Conservation (phyloP, 2,329 filamentous ascomycete species). For the Coccinonectria pachysandricola region DNA sequence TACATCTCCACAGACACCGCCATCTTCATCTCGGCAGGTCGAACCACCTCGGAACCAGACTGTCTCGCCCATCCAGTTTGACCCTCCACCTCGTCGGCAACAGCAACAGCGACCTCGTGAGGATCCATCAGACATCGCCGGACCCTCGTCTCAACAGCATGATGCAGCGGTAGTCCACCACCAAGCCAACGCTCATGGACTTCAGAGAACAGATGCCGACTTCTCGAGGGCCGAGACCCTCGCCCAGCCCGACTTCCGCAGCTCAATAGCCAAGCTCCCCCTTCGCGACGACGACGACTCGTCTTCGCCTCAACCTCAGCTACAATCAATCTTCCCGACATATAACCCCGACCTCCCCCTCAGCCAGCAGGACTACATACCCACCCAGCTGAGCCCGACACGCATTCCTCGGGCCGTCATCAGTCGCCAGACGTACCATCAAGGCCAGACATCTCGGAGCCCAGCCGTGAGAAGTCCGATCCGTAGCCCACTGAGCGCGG, state of each 20-base stretch:
- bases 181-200: conserved; percentile 31
- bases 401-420: conserved; percentile 55
- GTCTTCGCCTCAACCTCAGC: conserved; percentile 22
- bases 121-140: conserved; percentile 6
- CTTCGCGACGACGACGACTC: conserved; percentile 23
- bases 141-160: no score
- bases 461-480: conserved; percentile 12
- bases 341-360: conserved; percentile 61
- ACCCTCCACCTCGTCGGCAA: conserved; percentile 18
- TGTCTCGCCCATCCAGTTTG: conserved; percentile 25
- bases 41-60: conserved; percentile 24
- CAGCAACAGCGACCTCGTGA: conserved; percentile 18
- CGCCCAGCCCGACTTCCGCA: conserved; percentile 28
- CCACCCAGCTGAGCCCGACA: conserved; percentile 53
- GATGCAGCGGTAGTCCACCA: no score
- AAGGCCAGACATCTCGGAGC: conserved; percentile 10
- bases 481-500: conserved; percentile 13
- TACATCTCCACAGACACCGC: conserved; percentile 8
- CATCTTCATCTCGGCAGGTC: conserved; percentile 6
- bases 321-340: conserved; percentile 66
- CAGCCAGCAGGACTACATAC: conserved; percentile 59
- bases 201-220: conserved; percentile 38
- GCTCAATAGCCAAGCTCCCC: conserved; percentile 47
- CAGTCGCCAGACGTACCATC: conserved; percentile 50
- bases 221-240: conserved; percentile 42